Evolutionary conservation across 169 alveolate species (phyloP).

Genomic region (Neospora caninum): DNA sequence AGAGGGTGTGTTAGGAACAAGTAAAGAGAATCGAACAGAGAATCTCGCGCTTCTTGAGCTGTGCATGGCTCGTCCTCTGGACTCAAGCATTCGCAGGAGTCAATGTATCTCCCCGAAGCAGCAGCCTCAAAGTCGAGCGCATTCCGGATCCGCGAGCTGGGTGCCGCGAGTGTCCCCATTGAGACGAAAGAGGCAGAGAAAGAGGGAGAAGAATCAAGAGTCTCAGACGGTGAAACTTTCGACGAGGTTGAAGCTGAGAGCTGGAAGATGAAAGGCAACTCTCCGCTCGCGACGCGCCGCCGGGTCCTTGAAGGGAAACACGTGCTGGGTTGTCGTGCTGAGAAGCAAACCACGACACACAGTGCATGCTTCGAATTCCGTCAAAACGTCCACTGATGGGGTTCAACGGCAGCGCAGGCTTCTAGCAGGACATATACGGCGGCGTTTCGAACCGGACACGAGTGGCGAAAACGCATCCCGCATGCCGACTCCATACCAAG

Average conservation of each 20-base stretch:
- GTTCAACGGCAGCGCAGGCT: too few species aligned
- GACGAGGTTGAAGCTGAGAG: background rate
- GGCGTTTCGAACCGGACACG: too few species aligned
- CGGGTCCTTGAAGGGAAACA: background rate
- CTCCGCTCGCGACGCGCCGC: background rate
- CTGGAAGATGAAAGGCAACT: slow-evolving; percentile 2
- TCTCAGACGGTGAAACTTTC: background rate
- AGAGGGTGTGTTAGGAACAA: background rate
- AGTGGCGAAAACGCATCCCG: too few species aligned
- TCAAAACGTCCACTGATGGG: too few species aligned
- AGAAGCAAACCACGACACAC: too few species aligned
- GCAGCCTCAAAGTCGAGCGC: background rate
- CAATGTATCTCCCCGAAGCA: background rate
- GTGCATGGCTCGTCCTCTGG: slow-evolving; percentile 22
- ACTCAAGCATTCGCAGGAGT: slow-evolving; percentile 15
- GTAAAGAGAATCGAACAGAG: background rate
- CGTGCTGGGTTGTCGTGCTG: background rate
- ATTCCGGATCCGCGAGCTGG: background rate
- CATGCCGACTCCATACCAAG: too few species aligned
- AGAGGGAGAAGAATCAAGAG: background rate
- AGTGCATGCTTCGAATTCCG: too few species aligned
- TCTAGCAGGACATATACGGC: too few species aligned
- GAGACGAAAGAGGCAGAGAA: background rate
- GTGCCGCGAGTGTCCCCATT: background rate
- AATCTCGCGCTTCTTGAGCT: background rate